Evolutionary conservation across 2,329 filamentous ascomycete genomes (phyloP).

Genomic region (Endocalyx cinctus): DNA sequence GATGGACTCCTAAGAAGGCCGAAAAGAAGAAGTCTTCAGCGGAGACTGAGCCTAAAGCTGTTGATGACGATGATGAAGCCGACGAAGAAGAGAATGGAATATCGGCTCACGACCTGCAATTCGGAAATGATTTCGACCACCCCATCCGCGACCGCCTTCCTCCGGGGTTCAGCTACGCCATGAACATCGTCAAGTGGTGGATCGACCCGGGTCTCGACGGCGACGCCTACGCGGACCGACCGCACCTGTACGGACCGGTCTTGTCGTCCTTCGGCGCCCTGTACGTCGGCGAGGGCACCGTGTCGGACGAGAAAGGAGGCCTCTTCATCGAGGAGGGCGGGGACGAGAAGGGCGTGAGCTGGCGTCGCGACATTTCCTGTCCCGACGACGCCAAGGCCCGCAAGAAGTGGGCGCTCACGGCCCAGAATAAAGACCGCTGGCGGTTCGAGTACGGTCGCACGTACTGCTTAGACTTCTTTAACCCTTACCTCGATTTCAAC

Average conservation of each 20-base stretch:
- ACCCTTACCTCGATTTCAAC: slow-evolving; percentile 83
- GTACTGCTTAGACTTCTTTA: slow-evolving; percentile 70
- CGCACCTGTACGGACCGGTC: slow-evolving; percentile 80
- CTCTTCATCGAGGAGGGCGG: slow-evolving; percentile 63
- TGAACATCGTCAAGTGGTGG: slow-evolving; percentile 83
- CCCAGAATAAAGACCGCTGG: slow-evolving; percentile 46
- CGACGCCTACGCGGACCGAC: slow-evolving; percentile 81
- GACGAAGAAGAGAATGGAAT: slow-evolving; percentile 43
- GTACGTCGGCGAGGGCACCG: slow-evolving; percentile 54
- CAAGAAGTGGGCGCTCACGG: slow-evolving; percentile 55
- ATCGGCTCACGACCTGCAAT: slow-evolving; percentile 69
- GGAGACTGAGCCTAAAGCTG: slow-evolving; percentile 8
- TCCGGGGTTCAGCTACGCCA: slow-evolving; percentile 77
- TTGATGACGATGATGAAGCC: neutral
- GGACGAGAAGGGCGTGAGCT: slow-evolving; percentile 48
- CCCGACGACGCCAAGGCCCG: slow-evolving; percentile 48
- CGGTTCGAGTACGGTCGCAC: slow-evolving; percentile 49
- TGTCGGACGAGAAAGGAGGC: slow-evolving; percentile 44
- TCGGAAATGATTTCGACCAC: slow-evolving; percentile 93
- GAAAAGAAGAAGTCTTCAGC: slow-evolving; percentile 3
- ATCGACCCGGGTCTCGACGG: slow-evolving; percentile 89
- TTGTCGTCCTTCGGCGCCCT: slow-evolving; percentile 76
- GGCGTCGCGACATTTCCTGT: slow-evolving; percentile 42
- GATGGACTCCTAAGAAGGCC: slow-evolving; percentile 64
- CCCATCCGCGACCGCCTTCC: slow-evolving; percentile 84